Percentiles rank a stretch among this genome's conserved stretches.
Evolutionary conservation across 1,284 basidiomycete genomes (phyloP).

Genomic region (Vanrija humicola): DNA sequence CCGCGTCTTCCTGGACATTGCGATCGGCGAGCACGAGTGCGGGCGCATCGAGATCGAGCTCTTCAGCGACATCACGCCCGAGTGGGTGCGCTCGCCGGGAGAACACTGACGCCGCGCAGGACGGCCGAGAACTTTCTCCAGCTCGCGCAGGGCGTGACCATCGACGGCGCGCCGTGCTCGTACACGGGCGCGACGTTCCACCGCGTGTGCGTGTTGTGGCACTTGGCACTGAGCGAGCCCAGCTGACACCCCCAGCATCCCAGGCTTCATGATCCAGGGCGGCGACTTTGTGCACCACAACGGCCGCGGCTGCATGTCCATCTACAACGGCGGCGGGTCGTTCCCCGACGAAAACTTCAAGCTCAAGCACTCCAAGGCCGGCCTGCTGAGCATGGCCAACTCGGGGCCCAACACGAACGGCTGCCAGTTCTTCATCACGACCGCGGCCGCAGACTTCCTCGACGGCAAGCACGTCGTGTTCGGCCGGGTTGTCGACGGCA

Average conservation of each 20-base stretch:
- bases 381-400: conserved; percentile 57
- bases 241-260: conserved; percentile 5
- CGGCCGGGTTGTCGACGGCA: conserved; percentile 78
- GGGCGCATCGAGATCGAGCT: conserved; percentile 14
- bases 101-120: background rate
- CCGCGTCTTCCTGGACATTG: conserved; percentile 8
- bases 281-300: conserved; percentile 56
- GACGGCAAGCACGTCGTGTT: conserved; percentile 94
- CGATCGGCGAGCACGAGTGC: background rate
- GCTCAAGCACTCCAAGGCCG: conserved; percentile 4
- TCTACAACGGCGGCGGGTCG: conserved; percentile 22
- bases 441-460: conserved; percentile 85
- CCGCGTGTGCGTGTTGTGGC: conserved; percentile 9
- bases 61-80: conserved; percentile 10
- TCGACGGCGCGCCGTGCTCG: background rate
- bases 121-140: conserved; percentile 15
- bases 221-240: background rate
- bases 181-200: conserved; percentile 11
- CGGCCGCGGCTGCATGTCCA: conserved; percentile 49
- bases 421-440: conserved; percentile 96
- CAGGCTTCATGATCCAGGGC: conserved; percentile 78
- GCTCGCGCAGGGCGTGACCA: background rate
- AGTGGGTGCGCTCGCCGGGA: too few relatives aligned
- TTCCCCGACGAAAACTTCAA: conserved; percentile 28
- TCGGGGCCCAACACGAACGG: conserved; percentile 89